Percentiles rank a stretch among this genome's conserved stretches.
Conservation (phyloP, 768 basidiomycete genomes). For the Pleurotus giganteus region DNA sequence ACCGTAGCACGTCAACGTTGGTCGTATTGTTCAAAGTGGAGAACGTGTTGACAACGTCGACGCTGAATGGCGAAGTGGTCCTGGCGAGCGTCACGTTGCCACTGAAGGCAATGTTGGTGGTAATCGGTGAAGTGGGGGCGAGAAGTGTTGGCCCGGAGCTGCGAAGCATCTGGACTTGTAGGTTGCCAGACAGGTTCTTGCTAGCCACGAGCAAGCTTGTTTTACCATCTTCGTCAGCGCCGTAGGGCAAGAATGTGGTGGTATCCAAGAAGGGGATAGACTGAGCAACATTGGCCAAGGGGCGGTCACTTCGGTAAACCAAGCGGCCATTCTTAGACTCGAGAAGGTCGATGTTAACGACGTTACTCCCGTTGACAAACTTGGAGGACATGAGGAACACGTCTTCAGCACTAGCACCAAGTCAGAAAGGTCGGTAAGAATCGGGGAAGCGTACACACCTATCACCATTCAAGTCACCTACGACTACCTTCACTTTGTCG, state of each 20-base stretch:
- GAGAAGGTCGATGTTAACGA: not conserved
- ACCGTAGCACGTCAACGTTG: constrained; percentile 4
- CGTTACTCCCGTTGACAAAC: not conserved
- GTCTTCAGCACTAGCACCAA: not conserved
- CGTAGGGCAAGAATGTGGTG: not conserved
- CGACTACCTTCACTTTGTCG: not conserved
- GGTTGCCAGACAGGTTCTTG: not conserved
- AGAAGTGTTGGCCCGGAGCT: not conserved
- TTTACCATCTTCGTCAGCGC: not conserved
- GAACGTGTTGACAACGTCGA: constrained; percentile 7
- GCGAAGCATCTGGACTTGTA: not conserved
- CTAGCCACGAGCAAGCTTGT: not conserved
- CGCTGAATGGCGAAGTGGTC: not conserved
- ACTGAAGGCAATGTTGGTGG: not conserved
- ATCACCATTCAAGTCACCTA: constrained; percentile 1
- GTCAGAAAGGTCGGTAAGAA: too few species aligned
- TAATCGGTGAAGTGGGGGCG: not conserved
- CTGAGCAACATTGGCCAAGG: not conserved
- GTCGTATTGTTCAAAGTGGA: not conserved
- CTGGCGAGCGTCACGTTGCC: not conserved
- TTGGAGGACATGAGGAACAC: not conserved
- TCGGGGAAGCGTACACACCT: too few species aligned
- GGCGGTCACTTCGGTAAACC: not conserved
- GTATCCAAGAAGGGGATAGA: not conserved
- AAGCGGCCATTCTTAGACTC: not conserved